Conservation (phyloP, 2,329 filamentous ascomycete species). For the Fusarium foetens region DNA sequence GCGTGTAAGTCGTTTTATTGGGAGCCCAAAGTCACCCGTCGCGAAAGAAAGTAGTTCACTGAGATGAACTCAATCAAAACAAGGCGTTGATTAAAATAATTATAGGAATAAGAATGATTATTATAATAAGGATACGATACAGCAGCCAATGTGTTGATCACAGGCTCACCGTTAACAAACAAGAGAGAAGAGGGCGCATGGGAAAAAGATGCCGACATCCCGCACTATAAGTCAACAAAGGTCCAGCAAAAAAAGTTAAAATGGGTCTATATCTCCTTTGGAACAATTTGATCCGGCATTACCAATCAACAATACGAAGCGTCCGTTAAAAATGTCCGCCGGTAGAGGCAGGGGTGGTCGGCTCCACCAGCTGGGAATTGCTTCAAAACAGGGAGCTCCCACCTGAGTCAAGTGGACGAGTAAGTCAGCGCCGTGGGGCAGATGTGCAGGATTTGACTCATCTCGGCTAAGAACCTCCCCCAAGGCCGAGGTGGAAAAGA, state of each 20-base stretch:
- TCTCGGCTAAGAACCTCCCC: conserved; percentile 4
- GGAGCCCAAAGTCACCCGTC: conserved; percentile 45
- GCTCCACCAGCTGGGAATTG: conserved; percentile 18
- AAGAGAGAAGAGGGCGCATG: conserved; percentile 18
- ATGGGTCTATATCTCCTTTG: conserved; percentile 10
- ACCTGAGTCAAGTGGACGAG: background rate
- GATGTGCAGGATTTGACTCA: conserved; percentile 13
- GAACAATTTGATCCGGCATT: conserved; percentile 3
- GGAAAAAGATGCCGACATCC: conserved; percentile 28
- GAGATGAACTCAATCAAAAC: background rate
- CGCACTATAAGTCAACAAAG: conserved; percentile 30
- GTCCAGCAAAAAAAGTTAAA: conserved; percentile 15
- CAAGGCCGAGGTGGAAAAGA: background rate
- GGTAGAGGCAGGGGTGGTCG: background rate
- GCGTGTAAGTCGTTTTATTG: conserved; percentile 15
- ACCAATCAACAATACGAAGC: conserved; percentile 25
- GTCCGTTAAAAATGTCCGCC: conserved; percentile 7
- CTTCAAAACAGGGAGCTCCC: conserved; percentile 8
- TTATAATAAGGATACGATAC: conserved; percentile 5
- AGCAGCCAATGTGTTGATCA: conserved; percentile 5
- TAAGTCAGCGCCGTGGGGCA: conserved; percentile 16
- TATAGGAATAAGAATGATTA: background rate
- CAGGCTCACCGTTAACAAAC: conserved; percentile 3
- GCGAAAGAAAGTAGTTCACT: conserved; percentile 12
- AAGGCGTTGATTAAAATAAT: background rate